A percentile compares a stretch with the other conserved stretches of the same genome.
These are phyloP conservation scores for Cryphonectria radicalis DNA, from an alignment of 2,329 filamentous ascomycete genomes.

Conservation along the genomic window DNA sequence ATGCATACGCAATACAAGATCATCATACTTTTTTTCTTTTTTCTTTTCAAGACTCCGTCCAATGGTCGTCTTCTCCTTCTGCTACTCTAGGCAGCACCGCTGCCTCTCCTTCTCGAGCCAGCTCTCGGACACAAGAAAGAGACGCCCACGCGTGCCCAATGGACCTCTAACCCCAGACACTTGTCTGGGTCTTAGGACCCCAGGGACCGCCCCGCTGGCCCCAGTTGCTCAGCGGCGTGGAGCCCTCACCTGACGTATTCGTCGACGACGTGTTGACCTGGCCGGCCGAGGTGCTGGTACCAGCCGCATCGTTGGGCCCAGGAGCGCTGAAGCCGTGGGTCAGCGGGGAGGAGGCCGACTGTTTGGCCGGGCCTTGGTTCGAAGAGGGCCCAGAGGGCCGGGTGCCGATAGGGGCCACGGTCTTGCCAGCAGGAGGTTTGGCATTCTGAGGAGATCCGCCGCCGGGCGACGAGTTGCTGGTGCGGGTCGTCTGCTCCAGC, in stretches of 20 bases:
- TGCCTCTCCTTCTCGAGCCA: background rate
- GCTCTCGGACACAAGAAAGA: background rate
- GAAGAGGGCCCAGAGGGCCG: slow-evolving; percentile 65
- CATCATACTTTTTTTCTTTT: background rate
- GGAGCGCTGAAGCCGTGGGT: slow-evolving; percentile 70
- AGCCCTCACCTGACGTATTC: slow-evolving; percentile 48
- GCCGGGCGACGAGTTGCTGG: slow-evolving; percentile 81
- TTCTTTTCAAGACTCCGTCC: background rate
- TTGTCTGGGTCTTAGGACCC: slow-evolving; percentile 72
- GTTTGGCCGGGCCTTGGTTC: slow-evolving; percentile 62
- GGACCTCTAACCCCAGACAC: slow-evolving; percentile 79
- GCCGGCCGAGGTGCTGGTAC: slow-evolving; percentile 53
- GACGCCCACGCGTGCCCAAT: no score
- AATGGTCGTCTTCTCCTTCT: background rate
- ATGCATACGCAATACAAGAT: slow-evolving; percentile 25
- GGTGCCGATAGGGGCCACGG: slow-evolving; percentile 92
- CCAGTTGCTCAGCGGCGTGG: slow-evolving; percentile 40
- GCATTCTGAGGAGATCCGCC: slow-evolving; percentile 71
- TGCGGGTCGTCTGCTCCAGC: slow-evolving; percentile 74
- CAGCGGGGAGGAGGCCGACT: slow-evolving; percentile 88
- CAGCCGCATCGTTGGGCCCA: slow-evolving; percentile 51
- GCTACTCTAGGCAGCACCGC: background rate
- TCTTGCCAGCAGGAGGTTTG: slow-evolving; percentile 57
- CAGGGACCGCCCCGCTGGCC: slow-evolving; percentile 72
- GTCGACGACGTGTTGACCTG: slow-evolving; percentile 57